phyloP scores from a whole-genome alignment of 371 early-diverging fungal genomes.

The Capillidium heterosporum region DNA sequence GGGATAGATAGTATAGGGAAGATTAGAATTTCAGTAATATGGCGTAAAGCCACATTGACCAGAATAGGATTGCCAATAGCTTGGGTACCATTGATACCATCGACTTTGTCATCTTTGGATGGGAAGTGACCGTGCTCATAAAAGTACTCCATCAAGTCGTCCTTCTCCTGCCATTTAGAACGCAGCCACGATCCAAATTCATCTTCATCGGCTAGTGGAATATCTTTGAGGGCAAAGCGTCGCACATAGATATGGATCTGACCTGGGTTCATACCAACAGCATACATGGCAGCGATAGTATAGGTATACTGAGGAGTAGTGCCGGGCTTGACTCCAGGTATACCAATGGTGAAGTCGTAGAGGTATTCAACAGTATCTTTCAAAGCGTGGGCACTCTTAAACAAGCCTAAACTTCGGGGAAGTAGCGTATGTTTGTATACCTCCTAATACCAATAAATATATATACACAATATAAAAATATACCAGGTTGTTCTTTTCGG shows the following conservation, averaged over 20 bases:
- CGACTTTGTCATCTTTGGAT: no score
- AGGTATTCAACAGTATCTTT: conserved; percentile 41
- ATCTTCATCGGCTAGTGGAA: conserved; percentile 38
- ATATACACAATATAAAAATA: background rate
- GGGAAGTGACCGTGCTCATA: conserved; percentile 51
- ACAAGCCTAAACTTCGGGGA: conserved; percentile 62
- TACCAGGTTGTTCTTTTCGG: conserved; percentile 30
- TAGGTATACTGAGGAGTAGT: conserved; percentile 59
- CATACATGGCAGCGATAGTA: conserved; percentile 44
- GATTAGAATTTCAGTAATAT: background rate
- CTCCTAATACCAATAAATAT: conserved; percentile 12
- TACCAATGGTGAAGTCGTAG: conserved; percentile 74
- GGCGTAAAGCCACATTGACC: background rate
- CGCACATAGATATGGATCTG: conserved; percentile 58
- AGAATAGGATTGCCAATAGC: no score
- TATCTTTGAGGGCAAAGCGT: conserved; percentile 31
- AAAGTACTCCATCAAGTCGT: conserved; percentile 58
- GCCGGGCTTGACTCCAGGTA: conserved; percentile 51
- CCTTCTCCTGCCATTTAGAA: conserved; percentile 66
- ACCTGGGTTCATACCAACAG: conserved; percentile 42
- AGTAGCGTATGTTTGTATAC: conserved; percentile 40
- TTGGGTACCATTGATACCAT: no score
- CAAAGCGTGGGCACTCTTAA: conserved; percentile 34
- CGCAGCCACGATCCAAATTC: conserved; percentile 58
- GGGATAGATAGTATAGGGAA: no score